Conservation (phyloP, 129 eudicot species). For the Helichrysum umbraculigerum region DNA sequence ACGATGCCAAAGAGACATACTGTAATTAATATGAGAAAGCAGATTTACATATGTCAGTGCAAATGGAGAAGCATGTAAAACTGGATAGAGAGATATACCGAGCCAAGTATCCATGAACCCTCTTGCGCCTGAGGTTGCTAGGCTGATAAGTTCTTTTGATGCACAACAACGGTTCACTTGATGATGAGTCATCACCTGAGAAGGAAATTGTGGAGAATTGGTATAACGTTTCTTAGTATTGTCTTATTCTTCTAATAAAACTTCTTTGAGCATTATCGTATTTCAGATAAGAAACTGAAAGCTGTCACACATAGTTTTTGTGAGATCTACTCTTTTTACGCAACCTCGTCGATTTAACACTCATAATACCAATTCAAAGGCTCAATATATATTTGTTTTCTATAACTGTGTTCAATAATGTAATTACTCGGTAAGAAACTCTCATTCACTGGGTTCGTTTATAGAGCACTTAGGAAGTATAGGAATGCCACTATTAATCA, state of each 20-base stretch:
- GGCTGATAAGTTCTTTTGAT: constrained; percentile 77
- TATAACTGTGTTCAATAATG: background rate
- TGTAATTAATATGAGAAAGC: background rate
- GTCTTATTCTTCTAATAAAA: background rate
- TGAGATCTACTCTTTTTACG: background rate
- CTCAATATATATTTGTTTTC: background rate
- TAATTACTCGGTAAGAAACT: background rate
- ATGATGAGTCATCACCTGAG: constrained; percentile 44
- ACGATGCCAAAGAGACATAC: background rate
- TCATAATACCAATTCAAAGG: background rate
- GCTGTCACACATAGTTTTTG: background rate
- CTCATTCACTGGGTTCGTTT: background rate
- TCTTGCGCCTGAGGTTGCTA: constrained; percentile 76
- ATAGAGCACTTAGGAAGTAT: background rate
- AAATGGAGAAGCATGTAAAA: background rate
- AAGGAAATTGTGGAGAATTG: background rate
- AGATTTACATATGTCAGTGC: background rate
- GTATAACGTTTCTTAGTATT: background rate
- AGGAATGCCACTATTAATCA: background rate
- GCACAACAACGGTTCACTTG: constrained; percentile 47
- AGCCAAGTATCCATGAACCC: constrained; percentile 67
- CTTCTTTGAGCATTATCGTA: background rate
- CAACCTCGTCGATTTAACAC: background rate
- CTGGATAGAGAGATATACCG: constrained; percentile 37
- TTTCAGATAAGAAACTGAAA: background rate